Base-by-base conservation (phyloP, 169 alveolate genomes). In the Cryptosporidium canis region DNA sequence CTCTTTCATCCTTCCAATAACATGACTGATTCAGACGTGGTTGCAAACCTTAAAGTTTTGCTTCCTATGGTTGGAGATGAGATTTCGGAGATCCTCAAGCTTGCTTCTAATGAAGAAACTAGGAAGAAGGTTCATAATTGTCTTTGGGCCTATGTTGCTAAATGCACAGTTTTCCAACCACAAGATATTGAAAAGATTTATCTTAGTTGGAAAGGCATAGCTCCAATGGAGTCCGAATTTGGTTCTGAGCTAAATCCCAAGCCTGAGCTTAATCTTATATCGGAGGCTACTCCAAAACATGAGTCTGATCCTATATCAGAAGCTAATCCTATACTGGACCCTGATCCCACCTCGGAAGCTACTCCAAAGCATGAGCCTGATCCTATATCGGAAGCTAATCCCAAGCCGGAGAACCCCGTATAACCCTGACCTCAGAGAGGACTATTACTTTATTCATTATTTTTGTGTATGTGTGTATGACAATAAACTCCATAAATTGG, bases 11-110 rank as follows among this genome's bases (percentile, higher is more conserved):
- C 87, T 4, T 8, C 45, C 14, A 77, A 77, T 44, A 39, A 77
- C 11, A 77, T 77, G 87, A 29, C 87, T 2, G 87, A 77, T 58
- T 39, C 87, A 2, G 87, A 77, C 45, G 71, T 77, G 0, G 87
- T 77, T 77, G 70, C 87, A 16, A 55, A 27, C 55, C 87, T 77
- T 11, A 77, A 77, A 77, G 67, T 77, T 37, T 33, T 56, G 3
- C 87, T 77, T 58, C 87, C 87, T 14, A 21, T 66, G 16, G 64
- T 77, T 33, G 87, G 87, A 5, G 87, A 77, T 77, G 87, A 77
- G 44, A 77, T 77, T n/a, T 58, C 35, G 31, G 63, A 77, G 16
- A 77, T 77, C 21, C 72, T 77, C n/a, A 63, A 77, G 27, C 77
- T 77, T 56, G 55, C 87, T 14, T 18, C 61, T 3, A 58, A 55